Evolutionary conservation across 2,329 filamentous ascomycete genomes (phyloP).

Genomic region (Diaporthe nobilis): DNA sequence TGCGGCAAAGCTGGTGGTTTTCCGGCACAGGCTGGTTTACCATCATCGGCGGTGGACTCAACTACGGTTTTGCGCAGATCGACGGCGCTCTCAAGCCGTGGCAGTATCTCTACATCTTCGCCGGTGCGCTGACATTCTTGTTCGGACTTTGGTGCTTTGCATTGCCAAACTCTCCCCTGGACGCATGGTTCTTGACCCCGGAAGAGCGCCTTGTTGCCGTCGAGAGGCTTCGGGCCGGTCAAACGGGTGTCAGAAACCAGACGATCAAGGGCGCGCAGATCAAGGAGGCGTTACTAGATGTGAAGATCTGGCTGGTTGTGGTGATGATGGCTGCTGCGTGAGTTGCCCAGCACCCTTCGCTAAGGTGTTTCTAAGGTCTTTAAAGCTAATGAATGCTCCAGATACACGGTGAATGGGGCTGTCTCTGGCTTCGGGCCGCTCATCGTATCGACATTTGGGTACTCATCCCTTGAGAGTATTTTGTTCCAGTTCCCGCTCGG

Average conservation of each 20-base stretch:
- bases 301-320: constrained; percentile 25
- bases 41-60: constrained; percentile 73
- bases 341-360: constrained; percentile 42
- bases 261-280: not conserved
- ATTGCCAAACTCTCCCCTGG: constrained; percentile 75
- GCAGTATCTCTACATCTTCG: constrained; percentile 80
- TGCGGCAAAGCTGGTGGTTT: constrained; percentile 79
- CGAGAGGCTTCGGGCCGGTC: constrained; percentile 31
- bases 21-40: constrained; percentile 71
- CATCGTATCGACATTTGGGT: constrained; percentile 81
- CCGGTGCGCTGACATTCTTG: constrained; percentile 73
- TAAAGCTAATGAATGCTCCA: constrained; percentile 38
- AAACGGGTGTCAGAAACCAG: constrained; percentile 29
- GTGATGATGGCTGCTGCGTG: constrained; percentile 76
- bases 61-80: constrained; percentile 78
- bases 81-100: constrained; percentile 67
- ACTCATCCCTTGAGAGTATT: constrained; percentile 73
- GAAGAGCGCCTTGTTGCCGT: constrained; percentile 63
- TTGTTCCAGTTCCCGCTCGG: constrained; percentile 83
- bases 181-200: constrained; percentile 76
- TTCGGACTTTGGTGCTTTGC: constrained; percentile 76
- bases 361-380: too few relatives aligned
- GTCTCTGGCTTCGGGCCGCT: constrained; percentile 79
- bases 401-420: constrained; percentile 79
- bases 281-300: constrained; percentile 14